Evolutionary conservation across 345 rosid genomes (phyloP).

Genomic region (Diplotaxis tenuifolia): DNA sequence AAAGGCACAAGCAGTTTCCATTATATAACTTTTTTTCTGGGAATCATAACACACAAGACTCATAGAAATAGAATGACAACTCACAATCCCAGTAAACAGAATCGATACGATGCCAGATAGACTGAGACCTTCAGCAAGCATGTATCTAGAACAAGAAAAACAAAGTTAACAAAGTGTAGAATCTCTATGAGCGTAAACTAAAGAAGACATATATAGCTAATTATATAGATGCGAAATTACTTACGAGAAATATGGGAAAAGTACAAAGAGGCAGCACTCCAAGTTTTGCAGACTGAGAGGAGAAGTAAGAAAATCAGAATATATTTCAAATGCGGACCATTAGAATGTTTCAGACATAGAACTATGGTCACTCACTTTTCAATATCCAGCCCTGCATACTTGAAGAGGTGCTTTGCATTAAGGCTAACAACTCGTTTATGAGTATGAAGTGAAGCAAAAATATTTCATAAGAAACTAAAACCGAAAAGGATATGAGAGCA

Average conservation of each 20-base stretch:
- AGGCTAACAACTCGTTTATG: slow-evolving; percentile 52
- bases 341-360: slow-evolving; percentile 9
- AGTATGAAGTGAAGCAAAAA: background rate
- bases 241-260: slow-evolving; percentile 96
- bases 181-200: slow-evolving; percentile 4
- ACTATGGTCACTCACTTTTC: slow-evolving; percentile 72
- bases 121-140: slow-evolving; percentile 99
- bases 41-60: background rate
- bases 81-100: slow-evolving; percentile 94
- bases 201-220: background rate
- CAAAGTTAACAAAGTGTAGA: slow-evolving; percentile 6
- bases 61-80: slow-evolving; percentile 28
- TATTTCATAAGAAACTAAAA: slow-evolving; percentile 20
- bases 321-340: slow-evolving; percentile 16
- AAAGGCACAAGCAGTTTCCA: background rate
- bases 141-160: slow-evolving; percentile 55
- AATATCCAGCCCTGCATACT: slow-evolving; percentile 96
- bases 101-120: slow-evolving; percentile 98
- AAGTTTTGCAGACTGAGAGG: slow-evolving; percentile 85
- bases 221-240: slow-evolving; percentile 28
- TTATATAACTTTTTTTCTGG: slow-evolving; percentile 10
- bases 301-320: slow-evolving; percentile 6
- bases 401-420: slow-evolving; percentile 85
- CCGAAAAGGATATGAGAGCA: slow-evolving; percentile 85
- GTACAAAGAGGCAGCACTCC: slow-evolving; percentile 97